Evolutionary conservation across 495 filamentous ascomycete species (phyloP), one percentile per base, ranked within the genome.

Genomic region (Neurospora sp.): DNA sequence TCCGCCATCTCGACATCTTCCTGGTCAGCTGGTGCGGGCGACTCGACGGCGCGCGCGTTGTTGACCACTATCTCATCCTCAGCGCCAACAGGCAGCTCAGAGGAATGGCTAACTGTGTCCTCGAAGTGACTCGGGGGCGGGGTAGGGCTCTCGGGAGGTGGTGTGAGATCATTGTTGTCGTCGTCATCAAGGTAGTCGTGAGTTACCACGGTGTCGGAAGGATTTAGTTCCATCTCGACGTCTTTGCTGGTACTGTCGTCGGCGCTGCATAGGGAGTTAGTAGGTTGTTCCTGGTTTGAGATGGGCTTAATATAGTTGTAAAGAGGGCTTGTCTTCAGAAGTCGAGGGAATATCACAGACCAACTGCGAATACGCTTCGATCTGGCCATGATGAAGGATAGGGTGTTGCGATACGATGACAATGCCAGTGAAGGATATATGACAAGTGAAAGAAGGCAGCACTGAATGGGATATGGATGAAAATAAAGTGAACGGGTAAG

Each of bases 51-150:
- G 72, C 76, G 69, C 31, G 77, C 70, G 22, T 39, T 71, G 39
- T 68, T 73, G 37, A 85, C 84, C 9, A 86, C 80, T 69, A 86
- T 86, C 77, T 84, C 83, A 71, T 85, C 84, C 38, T 82, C 79
- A 3, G 78, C 76, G 42, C 82, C 80, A 4, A 78, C 76, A 10
- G 79, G 79, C 7, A 76, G 71, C 59, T 81, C 85, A 0, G 84
- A 83, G 18, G 20, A 47, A 38, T 39, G 71, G 40, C 77, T 80
- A 59, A 75, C 71, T 6, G 70, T 41, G 5, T 80, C 78, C 35
- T 75, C 74, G 38, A 44, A 70, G 8, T 35, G 71, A 68, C 37
- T 74, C 74, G 18, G 69, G 61, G 39, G 40, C 20, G 10, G 73
- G 70, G 65, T 53, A 2, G 73, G 73, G 8, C 74, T 76, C n/a